A percentile compares a stretch with the other conserved stretches of the same genome.
phyloP scores from a whole-genome alignment of 2,329 filamentous ascomycete genomes.

The Neoarthrinium moseri region DNA sequence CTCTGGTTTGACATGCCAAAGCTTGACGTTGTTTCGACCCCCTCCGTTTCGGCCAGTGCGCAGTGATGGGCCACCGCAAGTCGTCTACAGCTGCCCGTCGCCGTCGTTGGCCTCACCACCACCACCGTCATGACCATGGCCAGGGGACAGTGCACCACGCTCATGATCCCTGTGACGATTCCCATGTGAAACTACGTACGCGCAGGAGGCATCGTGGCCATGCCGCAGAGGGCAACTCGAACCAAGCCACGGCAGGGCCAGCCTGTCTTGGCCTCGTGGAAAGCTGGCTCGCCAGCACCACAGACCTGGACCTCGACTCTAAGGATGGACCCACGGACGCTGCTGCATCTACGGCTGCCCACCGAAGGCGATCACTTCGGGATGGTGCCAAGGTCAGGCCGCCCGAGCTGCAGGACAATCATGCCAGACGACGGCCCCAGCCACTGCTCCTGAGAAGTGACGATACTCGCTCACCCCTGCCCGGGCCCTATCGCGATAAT shows the following conservation, averaged over 20 bases:
- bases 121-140: constrained; percentile 15
- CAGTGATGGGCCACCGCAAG: neutral
- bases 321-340: neutral
- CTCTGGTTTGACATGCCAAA: constrained; percentile 5
- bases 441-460: neutral
- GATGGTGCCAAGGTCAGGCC: neutral
- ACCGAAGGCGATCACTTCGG: neutral
- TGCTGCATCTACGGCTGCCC: neutral
- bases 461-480: neutral
- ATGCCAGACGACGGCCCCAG: neutral
- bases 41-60: constrained; percentile 2
- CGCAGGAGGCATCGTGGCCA: constrained; percentile 6
- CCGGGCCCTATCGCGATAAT: neutral
- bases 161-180: constrained; percentile 11
- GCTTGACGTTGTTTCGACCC: constrained; percentile 1
- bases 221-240: constrained; percentile 15
- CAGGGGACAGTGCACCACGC: constrained; percentile 8
- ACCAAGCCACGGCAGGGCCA: constrained; percentile 16
- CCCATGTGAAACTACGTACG: constrained; percentile 15
- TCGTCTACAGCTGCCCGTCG: constrained; percentile 16
- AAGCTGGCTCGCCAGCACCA: constrained; percentile 22
- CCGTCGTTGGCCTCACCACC: constrained; percentile 13
- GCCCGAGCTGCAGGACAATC: neutral
- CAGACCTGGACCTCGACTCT: neutral
- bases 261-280: constrained; percentile 21